Evolutionary conservation across 768 basidiomycete species (phyloP).

Genomic region (Rickenella mellea): DNA sequence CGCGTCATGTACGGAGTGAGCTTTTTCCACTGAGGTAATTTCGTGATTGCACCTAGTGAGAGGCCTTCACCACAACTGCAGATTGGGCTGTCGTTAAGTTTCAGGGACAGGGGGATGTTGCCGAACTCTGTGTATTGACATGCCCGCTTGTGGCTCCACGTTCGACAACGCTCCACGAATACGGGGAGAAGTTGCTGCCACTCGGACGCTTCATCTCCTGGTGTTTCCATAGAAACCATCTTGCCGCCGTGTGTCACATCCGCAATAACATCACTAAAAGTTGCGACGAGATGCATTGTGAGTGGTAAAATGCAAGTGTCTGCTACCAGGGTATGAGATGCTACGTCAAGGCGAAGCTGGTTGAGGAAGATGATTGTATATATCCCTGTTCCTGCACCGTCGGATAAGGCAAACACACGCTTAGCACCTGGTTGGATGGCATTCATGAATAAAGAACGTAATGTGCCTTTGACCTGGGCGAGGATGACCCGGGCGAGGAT

Average conservation of each 20-base stretch:
- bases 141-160: conserved; percentile 34
- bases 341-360: conserved; percentile 35
- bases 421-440: conserved; percentile 8
- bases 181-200: conserved; percentile 47
- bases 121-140: conserved; percentile 38
- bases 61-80: conserved; percentile 48
- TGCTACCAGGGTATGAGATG: conserved; percentile 39
- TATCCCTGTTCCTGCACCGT: conserved; percentile 8
- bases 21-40: conserved; percentile 23
- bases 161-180: conserved; percentile 43
- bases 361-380: conserved; percentile 39
- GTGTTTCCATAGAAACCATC: conserved; percentile 10
- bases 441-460: conserved; percentile 20
- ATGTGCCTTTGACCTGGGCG: conserved; percentile 21
- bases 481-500: conserved; percentile 17
- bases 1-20: conserved; percentile 37
- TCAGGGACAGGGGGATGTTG: conserved; percentile 27
- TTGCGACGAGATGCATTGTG: conserved; percentile 9
- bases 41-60: conserved; percentile 28
- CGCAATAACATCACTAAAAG: conserved; percentile 20
- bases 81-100: conserved; percentile 29
- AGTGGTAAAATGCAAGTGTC: conserved; percentile 40
- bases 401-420: conserved; percentile 15
- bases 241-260: conserved; percentile 3
- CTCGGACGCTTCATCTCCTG: conserved; percentile 25